Evolutionary conservation across 805 yeast species (phyloP), one percentile per base, ranked within the genome.

Genomic region (Candida quercuum): DNA sequence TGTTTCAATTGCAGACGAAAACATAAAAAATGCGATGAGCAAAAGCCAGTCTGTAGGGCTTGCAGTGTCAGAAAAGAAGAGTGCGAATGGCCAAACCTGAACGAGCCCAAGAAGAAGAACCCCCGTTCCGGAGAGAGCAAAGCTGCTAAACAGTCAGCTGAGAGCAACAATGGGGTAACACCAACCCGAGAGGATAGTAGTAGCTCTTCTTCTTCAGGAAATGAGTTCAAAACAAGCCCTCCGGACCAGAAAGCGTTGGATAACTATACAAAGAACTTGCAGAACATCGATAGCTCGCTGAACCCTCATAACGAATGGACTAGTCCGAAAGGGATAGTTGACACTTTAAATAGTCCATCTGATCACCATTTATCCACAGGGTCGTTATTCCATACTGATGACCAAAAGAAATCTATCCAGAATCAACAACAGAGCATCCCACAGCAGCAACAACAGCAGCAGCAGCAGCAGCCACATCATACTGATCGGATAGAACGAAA

Each of bases 21-120:
- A 39, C 77, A 72, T 47, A 68, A 71, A 60, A 72, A 72, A 47
- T 72, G 81, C 54, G 80, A 74, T 52, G 81, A 74, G 48, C 70
- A 66, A 38, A 63, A 61, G 32, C 80, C 81, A 2, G 69, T 68
- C 22, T 75, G 81, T 52, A 56, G 52, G 10, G 59, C 58, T 30
- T 62, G 67, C 41, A 46, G 52, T 11, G 30, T 52, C 10, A 60
- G 60, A 40, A 54, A 54, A 14, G 48, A 59, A 22, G 66, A 48
- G 37, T 62, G 67, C 43, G 52, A 59, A 22, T 62, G 67, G 67
- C 66, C 35, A 3, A 24, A 33, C 17, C 22, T 14, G n/a, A 25
- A 12, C 8, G 28, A 25, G 13, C 14, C 35, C 28, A 25, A 33
- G 35, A 25, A 10, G 35, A 18, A 33, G 15, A 33, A 18, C 22